A percentile compares a stretch with the other conserved stretches of the same genome.
Conservation (phyloP, 108 stramenopile species). For the Conticribra weissflogii region DNA sequence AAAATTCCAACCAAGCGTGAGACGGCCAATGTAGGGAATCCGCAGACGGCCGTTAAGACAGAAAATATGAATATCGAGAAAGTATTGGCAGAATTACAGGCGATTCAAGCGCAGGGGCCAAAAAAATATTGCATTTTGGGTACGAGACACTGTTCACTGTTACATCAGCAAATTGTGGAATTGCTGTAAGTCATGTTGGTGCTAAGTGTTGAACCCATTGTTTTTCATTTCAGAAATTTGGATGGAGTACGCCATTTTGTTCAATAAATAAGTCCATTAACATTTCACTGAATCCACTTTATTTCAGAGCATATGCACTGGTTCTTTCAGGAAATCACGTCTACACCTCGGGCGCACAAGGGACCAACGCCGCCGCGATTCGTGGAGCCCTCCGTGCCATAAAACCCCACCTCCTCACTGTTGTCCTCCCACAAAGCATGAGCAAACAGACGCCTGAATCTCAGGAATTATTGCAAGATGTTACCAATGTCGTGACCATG, state of each 20-base stretch:
- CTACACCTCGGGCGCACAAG: slow-evolving; percentile 90
- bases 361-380: slow-evolving; percentile 90
- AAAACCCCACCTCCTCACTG: slow-evolving; percentile 85
- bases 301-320: slow-evolving; percentile 90
- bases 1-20: slow-evolving; percentile 44
- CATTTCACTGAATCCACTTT: too few relatives aligned
- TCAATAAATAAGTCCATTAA: too few relatives aligned
- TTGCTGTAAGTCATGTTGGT: slow-evolving; percentile 71
- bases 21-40: slow-evolving; percentile 62
- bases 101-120: slow-evolving; percentile 90
- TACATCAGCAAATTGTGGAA: slow-evolving; percentile 96
- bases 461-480: slow-evolving; percentile 81
- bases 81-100: slow-evolving; percentile 89
- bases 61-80: slow-evolving; percentile 69
- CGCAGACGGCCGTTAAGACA: slow-evolving; percentile 70
- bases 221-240: too few relatives aligned
- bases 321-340: slow-evolving; percentile 93
- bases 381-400: slow-evolving; percentile 90
- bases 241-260: too few relatives aligned
- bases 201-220: too few relatives aligned
- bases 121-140: slow-evolving; percentile 94
- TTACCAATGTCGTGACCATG: slow-evolving; percentile 81
- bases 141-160: slow-evolving; percentile 92
- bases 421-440: slow-evolving; percentile 90
- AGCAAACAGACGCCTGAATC: slow-evolving; percentile 85